phyloP scores from a whole-genome alignment of 805 yeast species.

The Candida montana region DNA sequence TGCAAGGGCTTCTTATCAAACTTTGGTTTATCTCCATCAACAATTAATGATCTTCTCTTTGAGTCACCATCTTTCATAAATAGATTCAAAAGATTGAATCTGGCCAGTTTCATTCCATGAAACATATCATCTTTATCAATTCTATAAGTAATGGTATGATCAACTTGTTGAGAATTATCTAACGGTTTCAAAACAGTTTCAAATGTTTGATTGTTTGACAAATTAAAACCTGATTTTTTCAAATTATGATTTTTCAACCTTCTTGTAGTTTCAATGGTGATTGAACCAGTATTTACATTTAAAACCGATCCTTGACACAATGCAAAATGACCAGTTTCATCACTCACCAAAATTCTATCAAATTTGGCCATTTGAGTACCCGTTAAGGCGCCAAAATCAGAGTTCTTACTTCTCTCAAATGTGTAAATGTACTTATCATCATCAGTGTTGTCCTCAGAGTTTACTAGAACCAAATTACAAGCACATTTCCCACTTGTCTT shows the following conservation, averaged over 20 bases:
- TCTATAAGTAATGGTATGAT: constrained; percentile 38
- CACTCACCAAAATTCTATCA: constrained; percentile 73
- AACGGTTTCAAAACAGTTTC: constrained; percentile 38
- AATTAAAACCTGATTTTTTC: constrained; percentile 36
- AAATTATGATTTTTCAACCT: constrained; percentile 38
- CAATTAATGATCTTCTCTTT: constrained; percentile 28
- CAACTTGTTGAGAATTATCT: constrained; percentile 10
- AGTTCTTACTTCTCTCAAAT: constrained; percentile 34
- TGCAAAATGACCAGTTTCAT: constrained; percentile 73
- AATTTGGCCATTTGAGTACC: constrained; percentile 46
- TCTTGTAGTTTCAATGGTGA: constrained; percentile 50
- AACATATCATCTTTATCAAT: constrained; percentile 78
- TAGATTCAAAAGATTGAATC: constrained; percentile 69
- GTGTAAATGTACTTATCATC: constrained; percentile 38
- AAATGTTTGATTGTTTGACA: constrained; percentile 42
- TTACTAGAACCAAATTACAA: constrained; percentile 42
- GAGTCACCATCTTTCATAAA: constrained; percentile 43
- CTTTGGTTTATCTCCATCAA: constrained; percentile 28
- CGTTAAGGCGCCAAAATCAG: constrained; percentile 15
- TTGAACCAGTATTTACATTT: constrained; percentile 33
- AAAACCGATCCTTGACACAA: constrained; percentile 58
- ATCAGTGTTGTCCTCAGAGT: constrained; percentile 16
- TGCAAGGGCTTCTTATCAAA: constrained; percentile 23
- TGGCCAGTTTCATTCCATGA: constrained; percentile 67
- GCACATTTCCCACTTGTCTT: constrained; percentile 51